Evolutionary conservation across 179 eudicot genomes (phyloP).

Genomic region (Actinidia arguta): DNA sequence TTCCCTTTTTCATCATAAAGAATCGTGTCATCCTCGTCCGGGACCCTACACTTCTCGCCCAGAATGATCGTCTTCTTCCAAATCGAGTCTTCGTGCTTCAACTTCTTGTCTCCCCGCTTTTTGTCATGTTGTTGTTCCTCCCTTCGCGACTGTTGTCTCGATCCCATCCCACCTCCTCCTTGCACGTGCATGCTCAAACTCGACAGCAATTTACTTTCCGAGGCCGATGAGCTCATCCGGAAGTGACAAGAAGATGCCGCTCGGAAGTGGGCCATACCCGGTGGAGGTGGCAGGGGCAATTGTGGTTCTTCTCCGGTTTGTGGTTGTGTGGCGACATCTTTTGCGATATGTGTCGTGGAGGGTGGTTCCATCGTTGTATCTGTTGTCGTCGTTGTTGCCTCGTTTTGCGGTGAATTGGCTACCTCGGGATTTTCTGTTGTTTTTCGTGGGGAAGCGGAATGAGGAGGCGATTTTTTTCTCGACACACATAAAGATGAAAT

Average conservation of each 20-base stretch:
- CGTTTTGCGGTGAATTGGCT: background rate
- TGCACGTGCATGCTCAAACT: conserved; percentile 65
- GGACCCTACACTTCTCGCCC: conserved; percentile 83
- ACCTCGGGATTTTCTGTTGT: background rate
- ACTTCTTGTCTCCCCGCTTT: conserved; percentile 29
- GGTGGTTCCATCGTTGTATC: background rate
- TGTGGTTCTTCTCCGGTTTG: background rate
- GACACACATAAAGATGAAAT: conserved; percentile 56
- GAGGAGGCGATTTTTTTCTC: conserved; percentile 26
- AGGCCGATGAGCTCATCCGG: conserved; percentile 32
- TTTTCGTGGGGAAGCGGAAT: background rate
- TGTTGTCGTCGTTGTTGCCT: background rate
- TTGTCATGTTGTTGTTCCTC: conserved; percentile 17
- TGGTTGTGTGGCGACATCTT: too few species aligned
- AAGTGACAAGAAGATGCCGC: conserved; percentile 48
- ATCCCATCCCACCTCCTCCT: conserved; percentile 18
- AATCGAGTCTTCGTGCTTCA: conserved; percentile 64
- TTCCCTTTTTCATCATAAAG: conserved; percentile 47
- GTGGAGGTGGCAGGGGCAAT: conserved; percentile 63
- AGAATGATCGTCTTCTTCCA: conserved; percentile 80
- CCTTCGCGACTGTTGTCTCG: conserved; percentile 25
- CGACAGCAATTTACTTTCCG: conserved; percentile 37
- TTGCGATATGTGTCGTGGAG: background rate
- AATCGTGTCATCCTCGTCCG: conserved; percentile 49
- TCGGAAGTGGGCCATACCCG: conserved; percentile 36